phyloP scores from a whole-genome alignment of 1,284 basidiomycete genomes.

The Meripilus lineatus region DNA sequence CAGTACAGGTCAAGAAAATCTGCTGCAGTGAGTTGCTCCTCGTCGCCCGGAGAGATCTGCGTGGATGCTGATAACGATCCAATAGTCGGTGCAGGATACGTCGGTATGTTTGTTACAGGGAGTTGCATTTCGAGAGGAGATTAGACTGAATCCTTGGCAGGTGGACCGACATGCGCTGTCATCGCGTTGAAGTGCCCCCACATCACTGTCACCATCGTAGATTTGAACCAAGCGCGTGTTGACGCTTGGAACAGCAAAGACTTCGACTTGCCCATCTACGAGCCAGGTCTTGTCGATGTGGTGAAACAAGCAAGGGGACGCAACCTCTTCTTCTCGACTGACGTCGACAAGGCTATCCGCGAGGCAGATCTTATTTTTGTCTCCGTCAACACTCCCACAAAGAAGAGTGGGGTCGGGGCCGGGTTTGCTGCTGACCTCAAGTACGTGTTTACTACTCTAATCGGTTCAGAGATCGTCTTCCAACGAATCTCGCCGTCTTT shows the following conservation, averaged over 20 bases:
- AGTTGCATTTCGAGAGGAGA: conserved; percentile 2
- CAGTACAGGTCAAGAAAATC: conserved; percentile 76
- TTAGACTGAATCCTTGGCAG: conserved; percentile 32
- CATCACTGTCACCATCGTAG: conserved; percentile 95
- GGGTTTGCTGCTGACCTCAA: conserved; percentile 98
- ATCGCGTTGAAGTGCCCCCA: conserved; percentile 94
- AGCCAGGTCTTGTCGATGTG: conserved; percentile 95
- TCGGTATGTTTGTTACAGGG: conserved; percentile 54
- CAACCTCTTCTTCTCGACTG: conserved; percentile 97
- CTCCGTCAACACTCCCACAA: conserved; percentile 96
- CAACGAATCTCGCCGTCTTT: not conserved
- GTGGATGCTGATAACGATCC: conserved; percentile 11
- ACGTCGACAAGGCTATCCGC: conserved; percentile 89
- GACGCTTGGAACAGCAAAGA: conserved; percentile 91
- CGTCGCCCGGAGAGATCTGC: conserved; percentile 8
- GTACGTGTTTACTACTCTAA: no score
- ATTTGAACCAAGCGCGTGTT: conserved; percentile 92
- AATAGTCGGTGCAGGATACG: conserved; percentile 92
- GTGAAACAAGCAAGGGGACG: conserved; percentile 85
- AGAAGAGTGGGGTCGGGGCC: conserved; percentile 95
- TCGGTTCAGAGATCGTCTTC: no score
- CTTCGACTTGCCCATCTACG: conserved; percentile 87
- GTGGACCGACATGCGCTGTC: conserved; percentile 92
- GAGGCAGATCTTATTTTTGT: conserved; percentile 93
- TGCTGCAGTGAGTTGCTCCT: conserved; percentile 75